A percentile compares a stretch with the other conserved stretches of the same genome.
phyloP scores from a whole-genome alignment of 257 asterid genomes.

The Solanum infundibuliforme region DNA sequence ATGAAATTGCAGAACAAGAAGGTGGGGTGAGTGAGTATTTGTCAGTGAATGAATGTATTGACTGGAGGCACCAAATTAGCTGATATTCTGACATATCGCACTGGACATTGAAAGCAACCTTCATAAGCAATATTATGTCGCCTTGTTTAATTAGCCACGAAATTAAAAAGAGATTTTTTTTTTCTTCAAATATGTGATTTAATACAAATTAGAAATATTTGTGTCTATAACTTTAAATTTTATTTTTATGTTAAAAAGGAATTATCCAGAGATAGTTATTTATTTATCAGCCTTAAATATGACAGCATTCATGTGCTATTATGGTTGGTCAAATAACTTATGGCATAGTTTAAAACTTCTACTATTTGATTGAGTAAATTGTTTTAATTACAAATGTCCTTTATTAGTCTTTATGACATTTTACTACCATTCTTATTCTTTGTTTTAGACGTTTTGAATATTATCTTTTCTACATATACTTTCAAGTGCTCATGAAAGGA shows the following conservation, averaged over 20 bases:
- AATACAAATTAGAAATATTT: neutral
- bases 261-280: neutral
- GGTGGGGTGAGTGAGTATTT: neutral
- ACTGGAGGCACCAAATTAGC: conserved; percentile 5
- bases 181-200: neutral
- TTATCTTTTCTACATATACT: neutral
- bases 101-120: conserved; percentile 20
- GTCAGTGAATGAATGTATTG: conserved; percentile 1
- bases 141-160: neutral
- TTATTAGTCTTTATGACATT: neutral
- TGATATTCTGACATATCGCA: conserved; percentile 7
- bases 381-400: neutral
- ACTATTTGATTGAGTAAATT: neutral
- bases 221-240: neutral
- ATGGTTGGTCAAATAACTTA: neutral
- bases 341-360: neutral
- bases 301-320: neutral
- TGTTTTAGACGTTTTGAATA: neutral
- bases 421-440: neutral
- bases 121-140: neutral
- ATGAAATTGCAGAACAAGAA: neutral
- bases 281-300: neutral
- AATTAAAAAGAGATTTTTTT: too few relatives aligned
- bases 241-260: too few relatives aligned
- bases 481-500: neutral